Percentiles rank a stretch among this genome's conserved stretches.
These are phyloP conservation scores for Penicillium angulare DNA, from an alignment of 495 filamentous ascomycete genomes.

Conservation along the genomic window DNA sequence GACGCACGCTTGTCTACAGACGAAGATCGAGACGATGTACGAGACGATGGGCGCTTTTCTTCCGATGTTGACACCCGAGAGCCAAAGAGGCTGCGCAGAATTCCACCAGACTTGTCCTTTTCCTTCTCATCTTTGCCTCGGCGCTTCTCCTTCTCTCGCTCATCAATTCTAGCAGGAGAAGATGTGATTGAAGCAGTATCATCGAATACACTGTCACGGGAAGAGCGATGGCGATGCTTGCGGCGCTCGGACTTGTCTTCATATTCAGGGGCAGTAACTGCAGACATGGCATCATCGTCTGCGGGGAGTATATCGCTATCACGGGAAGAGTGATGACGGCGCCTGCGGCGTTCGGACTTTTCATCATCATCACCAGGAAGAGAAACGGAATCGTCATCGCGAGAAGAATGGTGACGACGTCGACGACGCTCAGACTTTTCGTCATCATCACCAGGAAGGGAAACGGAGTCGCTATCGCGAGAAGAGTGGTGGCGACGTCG, in stretches of 20 bases:
- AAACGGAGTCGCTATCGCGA: constrained; percentile 1
- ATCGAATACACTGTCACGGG: constrained; percentile 27
- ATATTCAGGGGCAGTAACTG: neutral
- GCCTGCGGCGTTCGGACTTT: constrained; percentile 23
- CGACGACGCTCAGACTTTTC: constrained; percentile 3
- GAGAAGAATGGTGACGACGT: constrained; percentile 12
- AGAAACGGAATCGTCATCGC: constrained; percentile 9
- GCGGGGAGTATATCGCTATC: neutral
- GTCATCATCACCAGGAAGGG: constrained; percentile 7
- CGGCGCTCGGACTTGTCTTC: constrained; percentile 6
- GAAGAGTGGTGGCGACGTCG: constrained; percentile 17
- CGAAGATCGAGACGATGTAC: constrained; percentile 28
- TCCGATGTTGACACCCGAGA: constrained; percentile 35
- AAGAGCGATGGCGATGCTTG: constrained; percentile 24
- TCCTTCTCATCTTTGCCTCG: constrained; percentile 25
- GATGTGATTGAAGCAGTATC: constrained; percentile 36
- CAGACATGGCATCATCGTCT: constrained; percentile 4
- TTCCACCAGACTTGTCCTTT: constrained; percentile 32
- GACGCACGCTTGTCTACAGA: constrained; percentile 34
- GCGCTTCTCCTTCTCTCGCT: constrained; percentile 23
- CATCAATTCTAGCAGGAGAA: constrained; percentile 31
- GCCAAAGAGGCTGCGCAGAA: constrained; percentile 40
- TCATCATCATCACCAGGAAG: constrained; percentile 8
- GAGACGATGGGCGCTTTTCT: constrained; percentile 6
- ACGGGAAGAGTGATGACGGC: constrained; percentile 6